Percentiles rank a stretch among this genome's conserved stretches.
Conservation (phyloP, 805 yeast genomes). For the Komagataella ulmi region DNA sequence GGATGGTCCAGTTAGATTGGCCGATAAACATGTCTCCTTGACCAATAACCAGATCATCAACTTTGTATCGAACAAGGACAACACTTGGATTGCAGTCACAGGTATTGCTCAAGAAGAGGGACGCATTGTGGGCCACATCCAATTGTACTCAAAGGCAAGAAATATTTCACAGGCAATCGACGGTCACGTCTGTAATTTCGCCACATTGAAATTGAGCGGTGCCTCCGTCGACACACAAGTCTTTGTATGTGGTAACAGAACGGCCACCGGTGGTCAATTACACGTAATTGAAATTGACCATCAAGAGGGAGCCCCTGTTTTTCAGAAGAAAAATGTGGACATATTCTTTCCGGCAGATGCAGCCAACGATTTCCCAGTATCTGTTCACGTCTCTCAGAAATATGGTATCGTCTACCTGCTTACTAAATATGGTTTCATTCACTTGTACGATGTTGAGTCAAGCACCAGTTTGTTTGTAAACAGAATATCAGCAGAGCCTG, state of each 20-base stretch:
- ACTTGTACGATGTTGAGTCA: slow-evolving; percentile 85
- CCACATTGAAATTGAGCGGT: slow-evolving; percentile 60
- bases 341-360: slow-evolving; percentile 97
- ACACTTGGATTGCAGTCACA: slow-evolving; percentile 88
- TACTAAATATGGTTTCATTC: slow-evolving; percentile 95
- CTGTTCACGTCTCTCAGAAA: slow-evolving; percentile 72
- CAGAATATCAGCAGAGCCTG: slow-evolving; percentile 91
- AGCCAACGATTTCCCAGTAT: slow-evolving; percentile 89
- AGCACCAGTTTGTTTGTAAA: slow-evolving; percentile 90
- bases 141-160: slow-evolving; percentile 77
- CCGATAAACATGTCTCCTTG: slow-evolving; percentile 74
- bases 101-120: slow-evolving; percentile 94
- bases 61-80: slow-evolving; percentile 66
- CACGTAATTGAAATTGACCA: slow-evolving; percentile 96
- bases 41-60: slow-evolving; percentile 81
- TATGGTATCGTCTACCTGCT: slow-evolving; percentile 82
- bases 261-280: slow-evolving; percentile 71
- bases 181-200: slow-evolving; percentile 93
- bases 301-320: slow-evolving; percentile 69
- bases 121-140: slow-evolving; percentile 92
- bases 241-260: slow-evolving; percentile 86
- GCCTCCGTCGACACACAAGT: slow-evolving; percentile 70
- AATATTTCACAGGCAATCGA: slow-evolving; percentile 93
- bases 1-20: slow-evolving; percentile 67
- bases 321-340: slow-evolving; percentile 81